These are phyloP conservation scores for Curvularia sp. DNA, from an alignment of 2,329 filamentous ascomycete genomes.

Conservation along the genomic window DNA sequence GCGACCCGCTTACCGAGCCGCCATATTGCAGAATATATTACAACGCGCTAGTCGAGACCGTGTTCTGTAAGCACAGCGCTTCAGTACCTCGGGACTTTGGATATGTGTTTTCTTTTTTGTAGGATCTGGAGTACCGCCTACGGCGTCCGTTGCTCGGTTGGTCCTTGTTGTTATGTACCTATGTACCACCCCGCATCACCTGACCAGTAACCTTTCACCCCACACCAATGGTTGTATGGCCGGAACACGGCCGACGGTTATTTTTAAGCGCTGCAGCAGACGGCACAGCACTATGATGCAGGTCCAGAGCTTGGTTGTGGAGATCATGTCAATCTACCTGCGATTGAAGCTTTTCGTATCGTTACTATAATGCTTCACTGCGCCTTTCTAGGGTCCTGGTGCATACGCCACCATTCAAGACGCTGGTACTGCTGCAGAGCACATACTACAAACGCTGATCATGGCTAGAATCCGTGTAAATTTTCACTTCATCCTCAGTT, in stretches of 20 bases:
- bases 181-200: slow-evolving; percentile 29
- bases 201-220: slow-evolving; percentile 31
- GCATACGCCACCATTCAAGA: slow-evolving; percentile 13
- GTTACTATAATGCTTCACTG: slow-evolving; percentile 32
- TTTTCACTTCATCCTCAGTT: neutral
- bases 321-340: slow-evolving; percentile 33
- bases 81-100: slow-evolving; percentile 30
- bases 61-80: slow-evolving; percentile 42
- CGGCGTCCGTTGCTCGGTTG: slow-evolving; percentile 11
- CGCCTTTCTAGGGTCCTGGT: slow-evolving; percentile 17
- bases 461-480: neutral
- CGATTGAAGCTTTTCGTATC: slow-evolving; percentile 46
- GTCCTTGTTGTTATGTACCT: neutral
- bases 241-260: slow-evolving; percentile 28
- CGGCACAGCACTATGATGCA: slow-evolving; percentile 19
- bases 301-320: slow-evolving; percentile 29
- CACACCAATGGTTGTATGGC: slow-evolving; percentile 32
- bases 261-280: slow-evolving; percentile 33
- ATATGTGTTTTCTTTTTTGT: slow-evolving; percentile 6
- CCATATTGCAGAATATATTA: slow-evolving; percentile 39
- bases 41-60: slow-evolving; percentile 41
- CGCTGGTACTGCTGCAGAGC: slow-evolving; percentile 5
- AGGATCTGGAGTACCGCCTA: slow-evolving; percentile 9
- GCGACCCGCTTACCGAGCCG: slow-evolving; percentile 35
- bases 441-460: slow-evolving; percentile 1